Conservation (phyloP, 805 yeast genomes). For the Saccharomyces eubayanus region DNA sequence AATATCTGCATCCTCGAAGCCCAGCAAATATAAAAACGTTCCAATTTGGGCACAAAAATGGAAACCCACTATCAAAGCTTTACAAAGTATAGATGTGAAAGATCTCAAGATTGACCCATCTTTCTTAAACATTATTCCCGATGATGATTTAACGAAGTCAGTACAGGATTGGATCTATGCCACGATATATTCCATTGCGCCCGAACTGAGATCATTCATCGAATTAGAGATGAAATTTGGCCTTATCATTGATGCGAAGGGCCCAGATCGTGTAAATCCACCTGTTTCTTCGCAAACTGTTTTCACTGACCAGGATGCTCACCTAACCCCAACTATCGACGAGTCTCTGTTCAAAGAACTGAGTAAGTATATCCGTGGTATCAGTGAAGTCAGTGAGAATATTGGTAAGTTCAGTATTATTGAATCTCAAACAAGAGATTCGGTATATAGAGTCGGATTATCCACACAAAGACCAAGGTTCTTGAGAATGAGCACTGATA, state of each 20-base stretch:
- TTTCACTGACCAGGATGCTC: conserved; percentile 47
- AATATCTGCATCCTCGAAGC: conserved; percentile 37
- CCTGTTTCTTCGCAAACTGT: conserved; percentile 66
- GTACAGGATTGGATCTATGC: conserved; percentile 88
- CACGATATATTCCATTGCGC: conserved; percentile 57
- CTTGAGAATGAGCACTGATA: conserved; percentile 60
- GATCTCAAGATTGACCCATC: conserved; percentile 33
- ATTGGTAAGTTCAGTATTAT: conserved; percentile 48
- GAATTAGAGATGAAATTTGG: conserved; percentile 76
- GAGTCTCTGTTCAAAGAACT: conserved; percentile 52
- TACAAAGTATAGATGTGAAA: conserved; percentile 26
- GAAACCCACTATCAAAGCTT: conserved; percentile 38
- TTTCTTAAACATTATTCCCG: conserved; percentile 60
- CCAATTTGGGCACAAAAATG: conserved; percentile 84
- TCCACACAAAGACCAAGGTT: conserved; percentile 58
- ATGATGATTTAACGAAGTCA: conserved; percentile 71
- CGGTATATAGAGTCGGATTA: conserved; percentile 51
- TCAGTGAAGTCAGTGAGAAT: conserved; percentile 44
- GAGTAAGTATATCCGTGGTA: conserved; percentile 44
- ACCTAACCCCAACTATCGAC: conserved; percentile 59
- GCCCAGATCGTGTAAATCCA: conserved; percentile 53
- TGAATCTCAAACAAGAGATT: conserved; percentile 56
- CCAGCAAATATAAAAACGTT: conserved; percentile 51
- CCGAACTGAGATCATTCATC: conserved; percentile 43
- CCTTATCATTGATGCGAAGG: conserved; percentile 52